A percentile compares a stretch with the other conserved stretches of the same genome.
phyloP scores from a whole-genome alignment of 2,329 filamentous ascomycete species.

The Pseudocercospora crystallina region DNA sequence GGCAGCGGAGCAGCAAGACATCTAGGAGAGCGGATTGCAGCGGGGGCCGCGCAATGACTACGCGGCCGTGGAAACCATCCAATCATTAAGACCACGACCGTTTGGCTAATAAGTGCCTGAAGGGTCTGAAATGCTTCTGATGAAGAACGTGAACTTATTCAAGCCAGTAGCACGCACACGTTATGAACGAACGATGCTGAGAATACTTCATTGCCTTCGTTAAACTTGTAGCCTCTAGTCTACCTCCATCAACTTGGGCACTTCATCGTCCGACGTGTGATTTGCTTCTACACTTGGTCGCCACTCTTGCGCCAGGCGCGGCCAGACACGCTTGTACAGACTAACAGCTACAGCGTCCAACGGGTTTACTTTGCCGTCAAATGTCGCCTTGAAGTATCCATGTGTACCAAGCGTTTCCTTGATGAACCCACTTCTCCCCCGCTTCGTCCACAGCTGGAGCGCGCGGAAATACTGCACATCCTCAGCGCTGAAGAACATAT shows the following conservation, averaged over 20 bases:
- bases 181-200: too few relatives aligned
- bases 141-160: too few relatives aligned
- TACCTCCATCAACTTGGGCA: conserved; percentile 20
- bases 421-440: conserved; percentile 84
- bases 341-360: conserved; percentile 92
- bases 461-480: conserved; percentile 99
- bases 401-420: conserved; percentile 95
- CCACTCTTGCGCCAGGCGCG: conserved; percentile 49
- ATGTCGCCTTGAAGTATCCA: conserved; percentile 99
- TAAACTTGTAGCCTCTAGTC: conserved; percentile 1
- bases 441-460: conserved; percentile 87
- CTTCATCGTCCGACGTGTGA: conserved; percentile 11
- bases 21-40: too few relatives aligned
- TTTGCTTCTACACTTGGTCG: conserved; percentile 5
- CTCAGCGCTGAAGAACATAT: conserved; percentile 99
- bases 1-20: too few relatives aligned
- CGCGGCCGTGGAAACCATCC: too few relatives aligned
- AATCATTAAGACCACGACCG: too few relatives aligned
- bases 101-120: too few relatives aligned
- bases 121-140: too few relatives aligned
- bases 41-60: too few relatives aligned
- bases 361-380: conserved; percentile 93
- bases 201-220: too few relatives aligned
- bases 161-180: too few relatives aligned
- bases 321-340: conserved; percentile 57